Base-by-base conservation (phyloP, 805 yeast species). In the Wickerhamiella alocasiicola region DNA sequence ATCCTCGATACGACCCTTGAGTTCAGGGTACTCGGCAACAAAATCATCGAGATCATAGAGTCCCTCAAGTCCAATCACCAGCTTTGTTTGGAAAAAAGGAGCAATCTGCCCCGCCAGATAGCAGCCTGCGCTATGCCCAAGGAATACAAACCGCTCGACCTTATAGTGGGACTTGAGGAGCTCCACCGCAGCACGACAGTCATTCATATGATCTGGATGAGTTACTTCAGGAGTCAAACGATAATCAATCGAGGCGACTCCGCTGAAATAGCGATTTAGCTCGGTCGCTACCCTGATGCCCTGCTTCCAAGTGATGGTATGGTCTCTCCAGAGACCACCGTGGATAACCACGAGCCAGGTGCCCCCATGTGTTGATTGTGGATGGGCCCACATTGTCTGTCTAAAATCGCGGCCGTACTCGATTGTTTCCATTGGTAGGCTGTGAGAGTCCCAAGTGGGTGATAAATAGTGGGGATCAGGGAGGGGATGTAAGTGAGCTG, bases 61-160 rank as follows among this genome's bases (percentile, higher is more conserved):
- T 2, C 41, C 41, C n/a, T 37, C 41, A 5, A 37, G 41, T 9
- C 41, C 34, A 15, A 37, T 24, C 2, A 37, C 30, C 13, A 13
- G 33, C 23, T 21, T n/a, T 7, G 32, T 16, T 3, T 11, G 3
- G 31, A 37, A 23, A 9, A 13, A 3, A 6, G 41, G 35, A 5
- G 41, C 29, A 15, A 37, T 7, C 24, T 37, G 41, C 4, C 41
- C 41, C 4, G 41, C 41, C 4, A 37, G 28, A 19, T 29, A 37
- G 16, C 30, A 20, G 16, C 41, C 41, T 5, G 41, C 41, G 13
- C 41, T 37, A n/a, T 37, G 41, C 17, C 41, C 41, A 3, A 30
- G 9, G 21, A 37, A 17, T 29, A 37, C 41, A 3, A 37, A 25
- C 11, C 16, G 7, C 3, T 16, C 7, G 5, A 34, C 34, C 13